Base-by-base conservation (phyloP, 2,329 filamentous ascomycete genomes). In the Colletotrichum aenigma region DNA sequence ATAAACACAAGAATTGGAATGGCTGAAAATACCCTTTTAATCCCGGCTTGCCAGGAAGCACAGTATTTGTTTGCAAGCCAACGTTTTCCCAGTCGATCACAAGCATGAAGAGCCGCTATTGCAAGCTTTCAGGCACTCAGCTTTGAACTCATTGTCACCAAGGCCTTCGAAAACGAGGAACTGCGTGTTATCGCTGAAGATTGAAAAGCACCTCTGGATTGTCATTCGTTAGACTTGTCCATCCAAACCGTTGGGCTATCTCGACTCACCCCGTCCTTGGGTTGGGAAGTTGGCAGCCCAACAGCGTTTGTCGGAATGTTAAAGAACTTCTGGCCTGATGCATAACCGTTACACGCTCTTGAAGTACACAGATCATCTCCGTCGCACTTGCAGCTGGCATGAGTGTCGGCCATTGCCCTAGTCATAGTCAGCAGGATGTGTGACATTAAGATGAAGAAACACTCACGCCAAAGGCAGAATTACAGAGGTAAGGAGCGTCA, bases 241-340 rank as follows among this genome's bases (percentile, higher is more conserved):
- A 12, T 18, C 3, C 18, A 21, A n/a, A 48, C 0, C 18, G 3
- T 13, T 21, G 5, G 43, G 9, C 43, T 1, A 3, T 6, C 12
- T 21, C 18, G 10, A 48, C 43, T 48, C 43, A 48, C 43, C 18
- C 18, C 43, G 10, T 48, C 43, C 18, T 48, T 48, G 6, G 43
- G 43, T 4, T 21, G 18, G 43, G 43, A n/a, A 12, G 43, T 21
- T 48, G 43, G 43, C 18, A 18, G 43, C 12, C 43, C 43, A 48
- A 12, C 43, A 21, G 43, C 43, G 6, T 48, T 48, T 9, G 9
- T 48, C 43, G 43, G 43, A 48, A 48, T 21, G 6, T 48, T 48
- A 18, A 48, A 48, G 43, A 48, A 21, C 43, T 48, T 48, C n/a
- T 48, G 43, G 5, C 9, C 18, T 4, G 43, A n/a, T 21, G 43